Conservation (phyloP, 768 basidiomycete species). For the Arthromyces matolae region DNA sequence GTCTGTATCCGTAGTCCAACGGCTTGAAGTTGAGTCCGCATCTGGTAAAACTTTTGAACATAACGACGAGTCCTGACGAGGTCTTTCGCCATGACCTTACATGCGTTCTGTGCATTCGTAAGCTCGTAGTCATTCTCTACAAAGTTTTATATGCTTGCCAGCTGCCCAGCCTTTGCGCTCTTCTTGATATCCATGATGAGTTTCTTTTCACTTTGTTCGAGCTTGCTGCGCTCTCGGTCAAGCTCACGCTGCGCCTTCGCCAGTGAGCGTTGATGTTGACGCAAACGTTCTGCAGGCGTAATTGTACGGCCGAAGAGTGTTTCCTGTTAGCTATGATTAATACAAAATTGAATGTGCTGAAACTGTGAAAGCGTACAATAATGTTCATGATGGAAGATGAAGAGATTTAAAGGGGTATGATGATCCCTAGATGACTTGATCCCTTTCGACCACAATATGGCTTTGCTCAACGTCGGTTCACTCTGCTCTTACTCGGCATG, state of each 20-base stretch:
- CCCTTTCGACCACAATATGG: too few relatives aligned
- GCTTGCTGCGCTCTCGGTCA: constrained; percentile 90
- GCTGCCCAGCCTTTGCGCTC: constrained; percentile 91
- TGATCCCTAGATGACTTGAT: constrained; percentile 6
- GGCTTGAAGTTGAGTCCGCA: constrained; percentile 97
- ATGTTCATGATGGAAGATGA: constrained; percentile 61
- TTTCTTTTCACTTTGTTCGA: constrained; percentile 97
- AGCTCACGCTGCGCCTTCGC: constrained; percentile 98
- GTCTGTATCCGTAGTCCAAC: constrained; percentile 95
- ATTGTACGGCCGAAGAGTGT: constrained; percentile 91
- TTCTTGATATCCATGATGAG: constrained; percentile 94
- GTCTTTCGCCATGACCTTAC: constrained; percentile 99
- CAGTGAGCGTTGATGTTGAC: constrained; percentile 94
- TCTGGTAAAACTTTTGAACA: constrained; percentile 97
- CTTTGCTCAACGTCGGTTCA: constrained; percentile 53
- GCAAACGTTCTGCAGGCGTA: constrained; percentile 93
- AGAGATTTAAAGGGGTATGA: constrained; percentile 14
- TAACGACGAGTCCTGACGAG: constrained; percentile 94
- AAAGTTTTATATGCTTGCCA: constrained; percentile 48
- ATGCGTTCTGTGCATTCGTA: constrained; percentile 70
- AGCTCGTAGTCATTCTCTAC: constrained; percentile 15
- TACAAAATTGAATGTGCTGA: constrained; percentile 1
- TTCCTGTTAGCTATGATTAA: constrained; percentile 53
- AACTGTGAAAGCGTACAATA: constrained; percentile 51
- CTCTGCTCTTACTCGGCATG: constrained; percentile 63